Evolutionary conservation across 805 yeast species (phyloP), one percentile per base, ranked within the genome.

Genomic region (Kluyveromyces siamensis): DNA sequence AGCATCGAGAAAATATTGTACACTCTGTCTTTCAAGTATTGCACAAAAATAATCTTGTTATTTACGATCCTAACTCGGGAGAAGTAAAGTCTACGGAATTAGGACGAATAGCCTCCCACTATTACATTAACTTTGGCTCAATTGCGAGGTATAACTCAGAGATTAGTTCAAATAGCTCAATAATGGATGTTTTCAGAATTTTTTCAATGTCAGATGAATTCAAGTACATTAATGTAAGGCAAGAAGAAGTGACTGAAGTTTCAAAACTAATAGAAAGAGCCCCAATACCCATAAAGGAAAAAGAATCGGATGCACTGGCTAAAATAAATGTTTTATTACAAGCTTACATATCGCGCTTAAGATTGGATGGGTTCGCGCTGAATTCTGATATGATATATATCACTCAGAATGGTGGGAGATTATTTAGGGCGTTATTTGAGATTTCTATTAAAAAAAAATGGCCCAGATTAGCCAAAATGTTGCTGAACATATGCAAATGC

Each of bases 351-450:
- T 85, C 96, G 1, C 68, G 82, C 37, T 69, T 90, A 21, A 69
- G 72, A 9, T 70, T 93, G 16, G 93, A 85, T 0, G 98, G 98
- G 0, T 87, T 87, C 69, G 96, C 97, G 0, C 67, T 95, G 51
- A 80, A 84, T 75, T 81, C 96, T 0, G 99, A 93, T 69, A 88
- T 90, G 96, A 74, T 87, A 2, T 93, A 87, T 61, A 80, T 93
- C 39, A 85, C 93, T 0, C 98, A 93, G 65, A 87, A 95, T 39
- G 97, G 96, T 1, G 91, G 95, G 2, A 76, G 99, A 60, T 66
- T 93, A 37, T 71, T 90, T 48, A 70, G 97, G 49, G 97, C 98
- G 0, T 76, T 95, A 53, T 81, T 77, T 62, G 96, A 91, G 60
- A 78, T 93, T 35, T 77, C 86, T 9, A 55, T 86, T 42, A 72